phyloP scores from a whole-genome alignment of 2,329 filamentous ascomycete genomes.

The Dendryphion nanum region DNA sequence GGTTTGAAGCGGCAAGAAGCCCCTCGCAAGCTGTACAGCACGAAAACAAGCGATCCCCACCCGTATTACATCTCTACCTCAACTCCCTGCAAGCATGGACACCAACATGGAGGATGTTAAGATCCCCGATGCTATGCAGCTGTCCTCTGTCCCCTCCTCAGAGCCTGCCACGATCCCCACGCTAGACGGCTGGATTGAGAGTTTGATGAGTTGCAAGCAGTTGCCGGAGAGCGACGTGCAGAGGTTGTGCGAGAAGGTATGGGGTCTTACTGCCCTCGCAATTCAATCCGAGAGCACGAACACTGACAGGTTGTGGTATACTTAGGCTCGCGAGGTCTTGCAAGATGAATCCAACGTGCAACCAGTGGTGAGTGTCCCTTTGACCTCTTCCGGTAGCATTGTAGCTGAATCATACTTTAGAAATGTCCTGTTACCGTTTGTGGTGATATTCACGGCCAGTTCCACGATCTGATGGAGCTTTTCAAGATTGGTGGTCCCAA shows the following conservation, averaged over 20 bases:
- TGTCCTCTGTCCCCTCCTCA: conserved; percentile 64
- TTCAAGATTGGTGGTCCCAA: conserved; percentile 99
- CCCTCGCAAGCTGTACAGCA: conserved; percentile 31
- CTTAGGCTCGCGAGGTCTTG: conserved; percentile 87
- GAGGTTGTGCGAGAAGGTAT: conserved; percentile 94
- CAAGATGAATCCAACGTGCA: conserved; percentile 99
- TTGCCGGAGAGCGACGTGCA: conserved; percentile 91
- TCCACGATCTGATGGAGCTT: conserved; percentile 98
- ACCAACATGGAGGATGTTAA: conserved; percentile 99
- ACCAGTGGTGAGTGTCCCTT: conserved; percentile 73
- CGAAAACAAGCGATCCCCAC: conserved; percentile 24
- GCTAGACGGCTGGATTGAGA: conserved; percentile 97
- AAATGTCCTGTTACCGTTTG: conserved; percentile 99
- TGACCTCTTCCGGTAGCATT: neutral
- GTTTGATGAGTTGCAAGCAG: conserved; percentile 98
- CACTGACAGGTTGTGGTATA: conserved; percentile 7
- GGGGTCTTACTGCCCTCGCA: conserved; percentile 2
- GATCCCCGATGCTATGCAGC: conserved; percentile 72
- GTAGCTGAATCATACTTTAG: conserved; percentile 26
- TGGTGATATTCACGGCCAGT: conserved; percentile 98
- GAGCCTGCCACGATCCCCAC: conserved; percentile 91
- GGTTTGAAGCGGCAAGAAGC: conserved; percentile 36
- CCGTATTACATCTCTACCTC: conserved; percentile 18
- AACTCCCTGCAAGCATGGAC: conserved; percentile 66
- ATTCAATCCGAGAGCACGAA: conserved; percentile 1